Evolutionary conservation across 371 early-diverging fungal species (phyloP).

Genomic region (Mucor lusitanicus): DNA sequence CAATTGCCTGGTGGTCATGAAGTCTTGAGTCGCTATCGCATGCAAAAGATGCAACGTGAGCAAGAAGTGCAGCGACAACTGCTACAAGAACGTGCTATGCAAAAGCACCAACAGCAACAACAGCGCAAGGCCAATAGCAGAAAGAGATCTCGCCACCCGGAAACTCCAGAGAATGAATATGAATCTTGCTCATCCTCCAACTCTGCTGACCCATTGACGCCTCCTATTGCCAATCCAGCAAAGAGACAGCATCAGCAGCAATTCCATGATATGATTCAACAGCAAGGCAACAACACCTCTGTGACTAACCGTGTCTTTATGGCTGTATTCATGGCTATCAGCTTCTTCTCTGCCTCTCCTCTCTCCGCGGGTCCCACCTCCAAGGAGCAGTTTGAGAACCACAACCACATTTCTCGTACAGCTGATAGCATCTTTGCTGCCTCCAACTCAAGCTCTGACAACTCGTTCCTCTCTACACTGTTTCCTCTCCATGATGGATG

Average conservation of each 20-base stretch:
- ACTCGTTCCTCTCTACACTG: conserved; percentile 11
- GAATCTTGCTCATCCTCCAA: conserved; percentile 16
- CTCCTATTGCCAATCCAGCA: conserved; percentile 1
- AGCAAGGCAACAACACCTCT: background rate
- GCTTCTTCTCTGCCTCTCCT: conserved; percentile 49
- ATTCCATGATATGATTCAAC: background rate
- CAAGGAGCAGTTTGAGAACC: conserved; percentile 41
- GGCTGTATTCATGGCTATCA: conserved; percentile 49
- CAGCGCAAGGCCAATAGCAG: conserved; percentile 24
- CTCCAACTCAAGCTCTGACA: background rate
- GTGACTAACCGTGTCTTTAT: conserved; percentile 45
- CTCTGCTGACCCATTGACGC: background rate
- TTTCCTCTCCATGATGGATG: conserved; percentile 32
- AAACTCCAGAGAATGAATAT: conserved; percentile 13
- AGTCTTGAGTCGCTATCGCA: conserved; percentile 32
- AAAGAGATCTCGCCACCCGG: conserved; percentile 17
- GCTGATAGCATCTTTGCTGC: conserved; percentile 11
- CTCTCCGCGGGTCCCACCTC: conserved; percentile 39
- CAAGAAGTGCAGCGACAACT: conserved; percentile 32
- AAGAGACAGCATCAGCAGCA: background rate
- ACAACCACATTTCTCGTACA: conserved; percentile 45
- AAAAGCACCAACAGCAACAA: conserved; percentile 30
- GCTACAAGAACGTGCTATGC: conserved; percentile 25
- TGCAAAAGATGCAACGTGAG: conserved; percentile 37
- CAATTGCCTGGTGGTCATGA: conserved; percentile 62